A percentile compares a stretch with the other conserved stretches of the same genome.
phyloP scores from a whole-genome alignment of 768 basidiomycete genomes.

The Mycena alexandri region DNA sequence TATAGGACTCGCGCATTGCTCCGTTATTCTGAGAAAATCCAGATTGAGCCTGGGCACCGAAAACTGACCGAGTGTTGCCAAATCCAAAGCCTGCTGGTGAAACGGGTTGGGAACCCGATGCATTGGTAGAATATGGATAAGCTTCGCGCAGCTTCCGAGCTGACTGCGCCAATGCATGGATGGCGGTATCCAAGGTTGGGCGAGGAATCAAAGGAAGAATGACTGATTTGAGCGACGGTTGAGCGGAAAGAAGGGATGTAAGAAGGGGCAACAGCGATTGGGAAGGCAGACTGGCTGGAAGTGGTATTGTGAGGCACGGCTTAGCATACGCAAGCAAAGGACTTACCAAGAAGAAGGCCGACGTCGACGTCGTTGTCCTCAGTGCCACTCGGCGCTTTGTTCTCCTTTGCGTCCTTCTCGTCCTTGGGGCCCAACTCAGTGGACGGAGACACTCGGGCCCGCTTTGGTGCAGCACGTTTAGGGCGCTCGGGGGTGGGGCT shows the following conservation, averaged over 20 bases:
- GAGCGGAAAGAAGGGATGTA: constrained; percentile 72
- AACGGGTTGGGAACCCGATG: constrained; percentile 41
- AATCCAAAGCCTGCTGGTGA: constrained; percentile 50
- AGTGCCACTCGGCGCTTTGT: constrained; percentile 52
- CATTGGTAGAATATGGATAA: constrained; percentile 80
- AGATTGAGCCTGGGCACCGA: constrained; percentile 39
- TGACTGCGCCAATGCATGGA: constrained; percentile 75
- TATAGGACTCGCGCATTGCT: constrained; percentile 86
- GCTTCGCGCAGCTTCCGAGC: constrained; percentile 84
- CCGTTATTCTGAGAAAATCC: constrained; percentile 49
- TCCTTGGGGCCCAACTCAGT: constrained; percentile 52
- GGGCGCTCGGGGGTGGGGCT: constrained; percentile 87
- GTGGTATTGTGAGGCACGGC: constrained; percentile 27
- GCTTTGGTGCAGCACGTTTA: constrained; percentile 78
- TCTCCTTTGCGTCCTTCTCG: constrained; percentile 61
- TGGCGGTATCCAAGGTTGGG: constrained; percentile 83
- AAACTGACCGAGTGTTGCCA: constrained; percentile 47
- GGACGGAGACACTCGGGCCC: constrained; percentile 61
- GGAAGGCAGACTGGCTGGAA: constrained; percentile 81
- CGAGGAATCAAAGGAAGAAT: constrained; percentile 86
- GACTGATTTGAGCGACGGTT: constrained; percentile 78
- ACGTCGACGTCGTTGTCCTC: constrained; percentile 79
- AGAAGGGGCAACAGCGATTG: constrained; percentile 83
- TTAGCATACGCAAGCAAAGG: constrained; percentile 16
- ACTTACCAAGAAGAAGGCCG: constrained; percentile 83